Evolutionary conservation across 768 basidiomycete species (phyloP).

Genomic region (Xanthoconium purpureum): DNA sequence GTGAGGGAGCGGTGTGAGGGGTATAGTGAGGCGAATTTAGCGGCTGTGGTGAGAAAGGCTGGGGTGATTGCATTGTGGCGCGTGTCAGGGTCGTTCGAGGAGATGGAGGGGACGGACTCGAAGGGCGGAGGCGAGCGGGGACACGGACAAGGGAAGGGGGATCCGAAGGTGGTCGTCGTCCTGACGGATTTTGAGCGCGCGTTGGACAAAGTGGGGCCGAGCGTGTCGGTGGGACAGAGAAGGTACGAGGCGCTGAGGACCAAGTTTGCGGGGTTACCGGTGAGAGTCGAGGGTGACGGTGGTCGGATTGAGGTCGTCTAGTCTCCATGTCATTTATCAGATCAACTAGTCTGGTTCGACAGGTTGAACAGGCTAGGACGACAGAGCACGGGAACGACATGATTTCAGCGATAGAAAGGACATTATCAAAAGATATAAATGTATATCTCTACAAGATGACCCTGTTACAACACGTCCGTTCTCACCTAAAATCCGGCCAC

Average conservation of each 20-base stretch:
- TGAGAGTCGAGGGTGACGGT: conserved; percentile 38
- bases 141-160: not conserved
- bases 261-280: conserved; percentile 80
- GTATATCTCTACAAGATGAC: conserved; percentile 1
- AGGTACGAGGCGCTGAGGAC: conserved; percentile 78
- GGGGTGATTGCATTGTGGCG: conserved; percentile 79
- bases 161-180: conserved; percentile 38
- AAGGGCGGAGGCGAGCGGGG: conserved; percentile 10
- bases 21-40: conserved; percentile 90
- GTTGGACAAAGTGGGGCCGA: conserved; percentile 78
- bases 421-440: not conserved
- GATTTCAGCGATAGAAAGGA: too few relatives aligned
- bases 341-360: too few relatives aligned
- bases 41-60: conserved; percentile 84
- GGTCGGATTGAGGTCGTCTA: conserved; percentile 16
- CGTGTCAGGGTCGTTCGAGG: conserved; percentile 63
- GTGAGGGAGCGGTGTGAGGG: conserved; percentile 70
- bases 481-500: conserved; percentile 4
- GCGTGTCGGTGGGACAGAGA: conserved; percentile 77
- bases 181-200: conserved; percentile 71
- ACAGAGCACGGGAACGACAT: too few relatives aligned
- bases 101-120: too few relatives aligned
- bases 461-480: not conserved
- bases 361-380: too few relatives aligned
- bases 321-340: too few relatives aligned